These are phyloP conservation scores for Vicia sativa DNA, from an alignment of 306 rosid species.

Conservation along the genomic window DNA sequence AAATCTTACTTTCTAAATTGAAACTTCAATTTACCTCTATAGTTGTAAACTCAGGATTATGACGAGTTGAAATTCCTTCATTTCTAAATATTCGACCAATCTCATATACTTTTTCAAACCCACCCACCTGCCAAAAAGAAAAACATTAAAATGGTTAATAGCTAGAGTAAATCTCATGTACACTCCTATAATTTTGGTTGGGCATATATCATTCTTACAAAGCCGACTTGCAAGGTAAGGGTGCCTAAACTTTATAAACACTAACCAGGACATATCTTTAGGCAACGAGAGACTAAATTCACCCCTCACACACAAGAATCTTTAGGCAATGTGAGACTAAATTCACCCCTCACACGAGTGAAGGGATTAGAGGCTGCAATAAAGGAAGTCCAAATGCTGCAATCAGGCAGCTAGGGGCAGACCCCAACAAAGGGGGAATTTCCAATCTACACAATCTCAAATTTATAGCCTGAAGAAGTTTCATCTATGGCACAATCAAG, in stretches of 20 bases:
- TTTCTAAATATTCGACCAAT: constrained; percentile 97
- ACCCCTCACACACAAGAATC: too few relatives aligned
- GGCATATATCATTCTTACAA: too few relatives aligned
- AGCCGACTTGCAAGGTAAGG: too few relatives aligned
- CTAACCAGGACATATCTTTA: too few relatives aligned
- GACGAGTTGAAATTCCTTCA: constrained; percentile 98
- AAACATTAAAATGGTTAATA: constrained; percentile 31
- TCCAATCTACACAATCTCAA: constrained; percentile 16
- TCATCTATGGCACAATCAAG: constrained; percentile 19
- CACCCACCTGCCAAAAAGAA: constrained; percentile 77
- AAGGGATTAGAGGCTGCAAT: too few relatives aligned
- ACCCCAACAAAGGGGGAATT: too few relatives aligned
- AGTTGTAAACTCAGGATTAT: constrained; percentile 97
- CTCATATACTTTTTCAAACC: constrained; percentile 93
- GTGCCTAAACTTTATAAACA: too few relatives aligned
- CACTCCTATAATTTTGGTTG: too few relatives aligned
- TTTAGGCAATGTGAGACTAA: background rate
- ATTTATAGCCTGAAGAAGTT: constrained; percentile 28
- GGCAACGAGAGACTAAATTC: too few relatives aligned
- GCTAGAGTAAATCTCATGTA: constrained; percentile 13
- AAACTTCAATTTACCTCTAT: constrained; percentile 71
- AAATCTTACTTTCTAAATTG: background rate
- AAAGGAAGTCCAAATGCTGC: too few relatives aligned
- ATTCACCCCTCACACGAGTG: too few relatives aligned
- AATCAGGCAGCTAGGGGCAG: too few relatives aligned